These are phyloP conservation scores for Beta corolliflora DNA, from an alignment of 179 eudicot genomes.

Conservation along the genomic window DNA sequence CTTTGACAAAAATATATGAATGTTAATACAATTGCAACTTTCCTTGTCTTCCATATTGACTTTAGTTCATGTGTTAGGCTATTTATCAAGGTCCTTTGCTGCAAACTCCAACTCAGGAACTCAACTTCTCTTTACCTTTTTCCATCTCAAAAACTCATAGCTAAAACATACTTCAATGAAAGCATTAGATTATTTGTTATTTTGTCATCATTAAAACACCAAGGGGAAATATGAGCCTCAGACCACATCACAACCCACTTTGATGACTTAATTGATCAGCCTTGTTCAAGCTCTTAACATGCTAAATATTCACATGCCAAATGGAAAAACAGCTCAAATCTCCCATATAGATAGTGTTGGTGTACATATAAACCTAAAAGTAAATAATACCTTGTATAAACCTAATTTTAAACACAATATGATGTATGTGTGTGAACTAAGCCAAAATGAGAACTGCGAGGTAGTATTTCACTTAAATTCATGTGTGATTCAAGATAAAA, in stretches of 20 bases:
- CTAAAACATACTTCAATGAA: no score
- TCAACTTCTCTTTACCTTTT: no score
- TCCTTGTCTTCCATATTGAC: no score
- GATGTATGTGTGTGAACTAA: neutral
- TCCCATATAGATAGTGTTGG: neutral
- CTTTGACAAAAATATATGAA: no score
- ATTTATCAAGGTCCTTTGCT: no score
- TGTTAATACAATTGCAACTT: no score
- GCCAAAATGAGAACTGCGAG: neutral
- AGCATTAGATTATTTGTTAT: no score
- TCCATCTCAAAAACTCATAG: no score
- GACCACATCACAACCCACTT: neutral
- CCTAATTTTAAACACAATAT: neutral
- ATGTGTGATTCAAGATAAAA: neutral
- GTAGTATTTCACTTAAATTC: neutral
- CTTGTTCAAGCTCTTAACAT: neutral
- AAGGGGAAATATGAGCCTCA: neutral
- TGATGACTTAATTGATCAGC: neutral
- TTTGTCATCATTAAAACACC: no score
- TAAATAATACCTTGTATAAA: neutral
- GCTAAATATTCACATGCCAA: neutral
- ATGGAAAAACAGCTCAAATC: neutral
- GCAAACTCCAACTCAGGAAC: no score
- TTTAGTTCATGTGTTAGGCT: no score
- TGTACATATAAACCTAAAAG: neutral